These are phyloP conservation scores for Penicillium sumatraense DNA, from an alignment of 2,329 filamentous ascomycete genomes.

Conservation along the genomic window DNA sequence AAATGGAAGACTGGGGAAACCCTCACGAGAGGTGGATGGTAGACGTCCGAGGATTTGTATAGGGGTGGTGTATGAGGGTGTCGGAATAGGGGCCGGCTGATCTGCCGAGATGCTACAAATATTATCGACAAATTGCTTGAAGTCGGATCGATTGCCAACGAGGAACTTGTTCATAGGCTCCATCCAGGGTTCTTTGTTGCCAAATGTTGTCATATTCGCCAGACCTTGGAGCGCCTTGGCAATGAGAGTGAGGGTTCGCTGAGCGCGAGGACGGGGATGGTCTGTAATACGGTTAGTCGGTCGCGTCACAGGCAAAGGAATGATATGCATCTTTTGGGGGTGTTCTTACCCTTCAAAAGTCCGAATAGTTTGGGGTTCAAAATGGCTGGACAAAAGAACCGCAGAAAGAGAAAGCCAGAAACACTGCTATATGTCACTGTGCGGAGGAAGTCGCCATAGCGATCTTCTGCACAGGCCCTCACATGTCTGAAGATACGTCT, in stretches of 20 bases:
- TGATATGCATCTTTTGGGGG: background rate
- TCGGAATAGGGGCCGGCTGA: slow-evolving; percentile 65
- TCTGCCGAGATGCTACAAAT: slow-evolving; percentile 83
- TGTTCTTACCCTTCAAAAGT: slow-evolving; percentile 66
- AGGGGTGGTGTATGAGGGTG: slow-evolving; percentile 89
- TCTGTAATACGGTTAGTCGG: slow-evolving; percentile 55
- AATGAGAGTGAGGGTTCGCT: slow-evolving; percentile 87
- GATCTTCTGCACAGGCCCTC: slow-evolving; percentile 87
- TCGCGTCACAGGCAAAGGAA: background rate
- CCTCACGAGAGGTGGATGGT: slow-evolving; percentile 80
- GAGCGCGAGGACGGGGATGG: slow-evolving; percentile 79
- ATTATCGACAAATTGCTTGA: slow-evolving; percentile 85
- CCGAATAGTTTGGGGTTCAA: slow-evolving; percentile 94
- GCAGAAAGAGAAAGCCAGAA: slow-evolving; percentile 89
- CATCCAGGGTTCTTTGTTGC: slow-evolving; percentile 98
- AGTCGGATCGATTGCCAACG: slow-evolving; percentile 72
- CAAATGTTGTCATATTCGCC: slow-evolving; percentile 88
- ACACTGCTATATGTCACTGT: slow-evolving; percentile 93
- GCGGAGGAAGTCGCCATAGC: slow-evolving; percentile 89
- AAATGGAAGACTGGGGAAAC: slow-evolving; percentile 90
- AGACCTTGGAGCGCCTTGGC: slow-evolving; percentile 91
- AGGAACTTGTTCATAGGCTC: slow-evolving; percentile 96
- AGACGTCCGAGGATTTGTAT: slow-evolving; percentile 85
- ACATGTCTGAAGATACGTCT: slow-evolving; percentile 88
- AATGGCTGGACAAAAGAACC: slow-evolving; percentile 96